A percentile compares a stretch with the other conserved stretches of the same genome.
These are phyloP conservation scores for Penicillium sp. DNA, from an alignment of 2,329 filamentous ascomycete species.

Conservation along the genomic window DNA sequence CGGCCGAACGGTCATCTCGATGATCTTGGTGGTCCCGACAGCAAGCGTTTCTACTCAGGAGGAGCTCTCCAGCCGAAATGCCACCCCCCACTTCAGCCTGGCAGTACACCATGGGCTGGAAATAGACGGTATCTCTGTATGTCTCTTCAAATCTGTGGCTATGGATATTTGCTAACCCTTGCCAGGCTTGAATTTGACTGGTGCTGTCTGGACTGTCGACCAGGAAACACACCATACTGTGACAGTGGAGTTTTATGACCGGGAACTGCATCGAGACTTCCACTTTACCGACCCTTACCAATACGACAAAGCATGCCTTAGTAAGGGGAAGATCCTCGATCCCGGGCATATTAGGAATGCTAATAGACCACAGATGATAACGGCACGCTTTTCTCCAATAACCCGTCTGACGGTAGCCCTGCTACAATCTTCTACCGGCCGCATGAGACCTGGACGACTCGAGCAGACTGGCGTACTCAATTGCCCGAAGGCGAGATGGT, in stretches of 20 bases:
- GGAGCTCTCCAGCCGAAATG: constrained; percentile 64
- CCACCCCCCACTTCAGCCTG: constrained; percentile 88
- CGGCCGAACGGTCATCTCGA: constrained; percentile 58
- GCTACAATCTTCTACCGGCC: constrained; percentile 94
- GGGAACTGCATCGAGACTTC: constrained; percentile 88
- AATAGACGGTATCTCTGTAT: constrained; percentile 87
- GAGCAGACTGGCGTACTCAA: constrained; percentile 86
- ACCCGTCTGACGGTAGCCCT: constrained; percentile 67
- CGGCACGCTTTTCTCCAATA: constrained; percentile 83
- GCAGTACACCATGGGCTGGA: constrained; percentile 93
- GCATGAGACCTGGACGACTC: constrained; percentile 93
- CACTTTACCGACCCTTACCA: constrained; percentile 96
- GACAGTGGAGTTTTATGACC: constrained; percentile 96
- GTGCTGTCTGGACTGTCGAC: constrained; percentile 95
- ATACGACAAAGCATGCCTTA: constrained; percentile 94
- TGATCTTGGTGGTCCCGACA: constrained; percentile 47
- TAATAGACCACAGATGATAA: constrained; percentile 62
- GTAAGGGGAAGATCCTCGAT: constrained; percentile 42
- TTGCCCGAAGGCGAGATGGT: constrained; percentile 87
- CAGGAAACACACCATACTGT: constrained; percentile 93
- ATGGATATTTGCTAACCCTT: neutral
- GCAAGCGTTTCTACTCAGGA: constrained; percentile 57
- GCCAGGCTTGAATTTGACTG: constrained; percentile 77
- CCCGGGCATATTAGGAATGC: too few relatives aligned
- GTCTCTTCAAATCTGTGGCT: constrained; percentile 10